A percentile compares a stretch with the other conserved stretches of the same genome.
Evolutionary conservation across 805 yeast genomes (phyloP).

Genomic region (Maudiozyma pseudohumilis): DNA sequence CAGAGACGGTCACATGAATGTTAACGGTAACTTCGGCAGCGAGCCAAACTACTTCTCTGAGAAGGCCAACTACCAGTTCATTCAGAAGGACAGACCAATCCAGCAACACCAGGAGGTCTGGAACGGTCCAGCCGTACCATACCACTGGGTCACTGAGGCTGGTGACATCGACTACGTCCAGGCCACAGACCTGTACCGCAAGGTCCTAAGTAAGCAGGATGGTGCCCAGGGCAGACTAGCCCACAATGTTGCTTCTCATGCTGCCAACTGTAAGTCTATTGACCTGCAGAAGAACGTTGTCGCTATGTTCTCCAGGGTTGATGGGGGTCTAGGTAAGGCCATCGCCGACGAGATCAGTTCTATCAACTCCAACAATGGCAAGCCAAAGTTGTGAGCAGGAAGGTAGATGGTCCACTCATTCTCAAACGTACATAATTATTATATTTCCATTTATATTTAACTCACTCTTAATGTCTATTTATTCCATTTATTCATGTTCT

Average conservation of each 20-base stretch:
- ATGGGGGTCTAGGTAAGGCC: slow-evolving; percentile 53
- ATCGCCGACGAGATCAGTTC: slow-evolving; percentile 50
- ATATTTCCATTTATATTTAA: neutral
- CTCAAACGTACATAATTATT: neutral
- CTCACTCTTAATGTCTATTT: neutral
- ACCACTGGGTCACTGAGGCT: slow-evolving; percentile 64
- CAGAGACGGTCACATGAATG: slow-evolving; percentile 74
- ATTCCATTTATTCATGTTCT: too few relatives aligned
- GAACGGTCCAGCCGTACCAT: slow-evolving; percentile 74
- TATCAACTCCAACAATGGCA: slow-evolving; percentile 1
- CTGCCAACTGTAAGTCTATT: slow-evolving; percentile 48
- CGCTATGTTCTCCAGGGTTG: slow-evolving; percentile 66
- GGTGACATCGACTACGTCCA: slow-evolving; percentile 69
- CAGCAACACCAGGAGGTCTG: slow-evolving; percentile 70
- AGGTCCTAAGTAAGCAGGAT: slow-evolving; percentile 63
- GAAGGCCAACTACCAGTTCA: slow-evolving; percentile 30
- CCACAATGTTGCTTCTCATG: slow-evolving; percentile 76
- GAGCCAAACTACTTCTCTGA: slow-evolving; percentile 67
- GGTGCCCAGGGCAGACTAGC: slow-evolving; percentile 81
- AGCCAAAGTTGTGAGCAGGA: slow-evolving; percentile 8
- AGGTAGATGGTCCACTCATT: too few relatives aligned
- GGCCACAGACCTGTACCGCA: slow-evolving; percentile 61
- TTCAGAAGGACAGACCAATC: slow-evolving; percentile 25
- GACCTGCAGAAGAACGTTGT: slow-evolving; percentile 70
- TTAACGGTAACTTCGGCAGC: slow-evolving; percentile 62